Base-by-base conservation (phyloP, 169 alveolate genomes). In the Plasmodium knowlesi region DNA sequence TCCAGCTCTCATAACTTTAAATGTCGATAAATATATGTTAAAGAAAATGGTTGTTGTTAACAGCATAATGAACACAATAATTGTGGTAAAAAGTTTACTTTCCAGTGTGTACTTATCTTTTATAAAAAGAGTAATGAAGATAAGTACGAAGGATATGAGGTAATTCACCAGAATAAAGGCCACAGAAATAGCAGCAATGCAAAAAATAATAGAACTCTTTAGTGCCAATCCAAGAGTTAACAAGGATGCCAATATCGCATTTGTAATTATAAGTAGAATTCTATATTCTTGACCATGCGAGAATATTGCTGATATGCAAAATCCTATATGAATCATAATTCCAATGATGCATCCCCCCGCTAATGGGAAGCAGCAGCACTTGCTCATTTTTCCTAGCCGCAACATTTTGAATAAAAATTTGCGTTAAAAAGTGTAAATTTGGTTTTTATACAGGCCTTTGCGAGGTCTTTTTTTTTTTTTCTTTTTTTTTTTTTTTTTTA, bases 341-440 rank as follows among this genome's bases (percentile, higher is more conserved):
- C 41, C 92, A 71, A 28, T 43, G 32, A 71, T 70, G 57, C 92
- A 84, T 25, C 92, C 83, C 32, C 92, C 83, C 74, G 92, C 92
- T 70, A 84, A 34, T 70, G 92, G 83, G 72, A 84, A 84, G 61
- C 83, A 84, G 83, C 83, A 84, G 19, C 83, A 84, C 54, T 54
- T 84, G 34, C 16, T 14, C 73, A 70, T 39, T 41, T 84, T 70
- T 43, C 83, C 83, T 22, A 67, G 46, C 10, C 19, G 0, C 28
- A 41, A 34, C 83, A 67, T 84, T 71, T 83, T 83, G 30, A 70
- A 32, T 39, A 19, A 70, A 41, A 37, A 39, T 50, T 84, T 34
- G 32, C 41, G 30, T 84, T 84, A 70, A 67, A 39, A 39, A 84
- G 74, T 5, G 22, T 32, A 70, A 84, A 43, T 28, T 41, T 14